Evolutionary conservation across 768 basidiomycete genomes (phyloP), one percentile per base, ranked within the genome.

Genomic region (Suillus bovinus): DNA sequence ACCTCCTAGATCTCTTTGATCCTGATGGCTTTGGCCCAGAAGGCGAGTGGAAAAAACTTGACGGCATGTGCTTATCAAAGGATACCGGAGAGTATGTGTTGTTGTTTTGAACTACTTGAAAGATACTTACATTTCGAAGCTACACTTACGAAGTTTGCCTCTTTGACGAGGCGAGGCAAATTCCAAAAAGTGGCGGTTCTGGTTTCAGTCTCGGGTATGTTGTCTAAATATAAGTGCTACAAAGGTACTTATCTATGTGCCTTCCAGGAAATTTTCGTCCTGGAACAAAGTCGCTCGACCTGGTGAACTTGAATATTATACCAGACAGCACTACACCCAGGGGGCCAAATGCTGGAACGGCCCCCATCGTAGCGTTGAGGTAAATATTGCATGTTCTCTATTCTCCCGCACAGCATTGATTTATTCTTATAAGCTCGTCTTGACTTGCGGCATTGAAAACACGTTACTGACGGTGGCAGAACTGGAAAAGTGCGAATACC

Each of bases 321-420:
- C 82, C 52, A 88, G 85, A 68, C 94, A 96, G 69, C 74, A 84
- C 16, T 99, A 99, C 78, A 86, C 86, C 41, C 80, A 83, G 58
- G 97, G 96, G 44, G 82, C 94, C 5, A 86, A 88, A 70, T 99
- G 96, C 79, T 97, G 96, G 96, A 97, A 97, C 69, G 96, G 97
- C 1, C 97, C 97, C 4, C 84, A 91, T 65, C 86, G 96, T 34
- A 94, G 85, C 64, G 90, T 94, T 36, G 82, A 86, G 71, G 94
- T 93, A 73, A 56, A 83, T 75, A 20, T 55, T 29, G 17, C 58
- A 17, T 20, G 63, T 59, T 34, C 13, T 17, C 49, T 39, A 17
- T 16, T 22, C 17, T 54, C 49, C 7, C 24, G 2, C 24, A 50
- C 16, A 13, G n/a, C 10, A 34, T 64, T 70, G 9, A 64, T 61